A percentile compares a stretch with the other conserved stretches of the same genome.
Conservation (phyloP, 2,329 filamentous ascomycete genomes). For the Fusarium nanum region DNA sequence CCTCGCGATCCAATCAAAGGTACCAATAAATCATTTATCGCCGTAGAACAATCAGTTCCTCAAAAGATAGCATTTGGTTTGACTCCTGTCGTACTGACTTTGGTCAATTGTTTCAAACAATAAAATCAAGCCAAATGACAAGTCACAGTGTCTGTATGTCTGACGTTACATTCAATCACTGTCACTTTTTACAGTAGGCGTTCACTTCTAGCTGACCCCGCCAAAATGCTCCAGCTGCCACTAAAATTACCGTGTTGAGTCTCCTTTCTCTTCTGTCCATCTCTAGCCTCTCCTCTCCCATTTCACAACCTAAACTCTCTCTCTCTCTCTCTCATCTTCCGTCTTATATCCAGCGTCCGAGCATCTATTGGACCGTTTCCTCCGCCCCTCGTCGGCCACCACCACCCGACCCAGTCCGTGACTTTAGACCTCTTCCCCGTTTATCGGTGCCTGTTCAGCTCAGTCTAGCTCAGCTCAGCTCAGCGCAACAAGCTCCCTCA, state of each 20-base stretch:
- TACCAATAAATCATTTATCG: not conserved
- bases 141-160: constrained; percentile 3
- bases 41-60: not conserved
- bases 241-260: not conserved
- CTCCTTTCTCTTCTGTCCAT: not conserved
- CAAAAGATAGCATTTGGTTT: not conserved
- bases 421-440: constrained; percentile 23
- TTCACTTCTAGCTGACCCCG: constrained; percentile 6
- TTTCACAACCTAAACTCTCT: not conserved
- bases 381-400: not conserved
- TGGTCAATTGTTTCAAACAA: not conserved
- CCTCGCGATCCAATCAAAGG: not conserved
- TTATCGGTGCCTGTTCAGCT: constrained; percentile 21
- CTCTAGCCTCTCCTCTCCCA: not conserved
- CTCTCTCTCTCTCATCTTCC: not conserved
- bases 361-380: constrained; percentile 14
- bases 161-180: constrained; percentile 8
- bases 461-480: not conserved
- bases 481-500: constrained; percentile 2
- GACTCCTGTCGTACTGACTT: not conserved
- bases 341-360: not conserved
- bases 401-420: constrained; percentile 11
- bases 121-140: not conserved
- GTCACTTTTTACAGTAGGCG: not conserved
- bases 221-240: constrained; percentile 11